phyloP scores from a whole-genome alignment of 495 filamentous ascomycete species.

The Evansstolkia leycettana region DNA sequence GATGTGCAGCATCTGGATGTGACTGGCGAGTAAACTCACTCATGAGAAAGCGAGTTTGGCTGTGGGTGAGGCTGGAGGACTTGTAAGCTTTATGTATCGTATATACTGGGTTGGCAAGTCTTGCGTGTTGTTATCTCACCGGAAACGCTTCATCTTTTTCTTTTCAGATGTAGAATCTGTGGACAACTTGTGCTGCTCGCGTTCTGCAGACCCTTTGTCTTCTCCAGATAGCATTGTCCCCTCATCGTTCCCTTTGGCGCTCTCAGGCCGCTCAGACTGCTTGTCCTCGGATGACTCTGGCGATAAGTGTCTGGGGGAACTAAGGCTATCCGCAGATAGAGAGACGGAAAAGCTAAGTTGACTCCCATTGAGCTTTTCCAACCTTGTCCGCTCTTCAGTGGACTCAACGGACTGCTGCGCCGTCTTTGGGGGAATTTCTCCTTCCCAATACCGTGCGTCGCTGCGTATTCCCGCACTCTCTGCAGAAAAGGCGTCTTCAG shows the following conservation, averaged over 20 bases:
- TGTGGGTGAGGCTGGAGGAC: slow-evolving; percentile 68
- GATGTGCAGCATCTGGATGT: slow-evolving; percentile 87
- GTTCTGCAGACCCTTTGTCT: slow-evolving; percentile 11
- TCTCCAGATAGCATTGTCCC: slow-evolving; percentile 23
- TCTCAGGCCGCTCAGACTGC: slow-evolving; percentile 9
- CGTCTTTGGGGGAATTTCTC: too few species aligned
- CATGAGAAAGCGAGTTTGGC: slow-evolving; percentile 93
- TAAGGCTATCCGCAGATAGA: slow-evolving; percentile 7
- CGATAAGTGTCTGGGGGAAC: slow-evolving; percentile 9
- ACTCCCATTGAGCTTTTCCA: not conserved
- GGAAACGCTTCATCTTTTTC: slow-evolving; percentile 91
- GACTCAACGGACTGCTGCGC: too few species aligned
- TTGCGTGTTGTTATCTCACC: slow-evolving; percentile 46
- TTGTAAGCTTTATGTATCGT: not conserved
- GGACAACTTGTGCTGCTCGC: not conserved
- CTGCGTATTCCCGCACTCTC: not conserved
- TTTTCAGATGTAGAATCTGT: slow-evolving; percentile 36
- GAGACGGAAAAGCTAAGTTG: slow-evolving; percentile 9
- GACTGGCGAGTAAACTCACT: slow-evolving; percentile 94
- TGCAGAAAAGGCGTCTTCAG: slow-evolving; percentile 23
- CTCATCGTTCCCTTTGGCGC: slow-evolving; percentile 13
- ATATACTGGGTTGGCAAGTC: too few species aligned
- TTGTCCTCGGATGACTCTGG: slow-evolving; percentile 8
- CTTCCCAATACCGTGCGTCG: not conserved
- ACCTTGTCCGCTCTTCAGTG: too few species aligned